A percentile compares a stretch with the other conserved stretches of the same genome.
These are phyloP conservation scores for Flaveria sonorensis DNA, from an alignment of 129 eudicot genomes.

Conservation along the genomic window DNA sequence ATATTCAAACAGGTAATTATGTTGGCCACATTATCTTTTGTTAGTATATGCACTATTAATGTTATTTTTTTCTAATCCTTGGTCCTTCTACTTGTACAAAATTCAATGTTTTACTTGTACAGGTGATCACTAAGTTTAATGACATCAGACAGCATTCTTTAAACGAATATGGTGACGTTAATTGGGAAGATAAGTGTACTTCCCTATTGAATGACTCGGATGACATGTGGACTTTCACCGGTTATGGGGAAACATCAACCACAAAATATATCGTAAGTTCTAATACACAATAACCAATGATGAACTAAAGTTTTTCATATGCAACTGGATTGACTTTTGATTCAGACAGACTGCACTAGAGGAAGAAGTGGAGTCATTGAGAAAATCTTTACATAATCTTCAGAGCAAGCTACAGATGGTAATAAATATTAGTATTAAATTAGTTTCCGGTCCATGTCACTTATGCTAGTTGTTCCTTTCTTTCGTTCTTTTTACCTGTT, in stretches of 20 bases:
- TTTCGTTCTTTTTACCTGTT: neutral
- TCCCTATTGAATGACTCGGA: conserved; percentile 61
- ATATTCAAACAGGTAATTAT: conserved; percentile 59
- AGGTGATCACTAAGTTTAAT: conserved; percentile 74
- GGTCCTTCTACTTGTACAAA: neutral
- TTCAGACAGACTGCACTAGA: conserved; percentile 82
- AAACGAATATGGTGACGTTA: conserved; percentile 39
- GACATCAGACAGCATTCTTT: conserved; percentile 50
- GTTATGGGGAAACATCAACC: conserved; percentile 63
- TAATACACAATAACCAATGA: neutral
- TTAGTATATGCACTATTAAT: neutral
- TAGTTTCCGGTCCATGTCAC: conserved; percentile 15
- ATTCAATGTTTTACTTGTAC: conserved; percentile 20
- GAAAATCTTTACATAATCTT: conserved; percentile 49
- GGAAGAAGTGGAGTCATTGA: conserved; percentile 66
- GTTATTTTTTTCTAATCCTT: neutral
- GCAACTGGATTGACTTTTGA: conserved; percentile 53
- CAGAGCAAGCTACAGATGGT: conserved; percentile 71
- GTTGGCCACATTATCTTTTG: neutral
- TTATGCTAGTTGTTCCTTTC: neutral
- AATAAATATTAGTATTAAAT: conserved; percentile 8
- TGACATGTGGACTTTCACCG: conserved; percentile 68
- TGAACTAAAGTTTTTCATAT: neutral
- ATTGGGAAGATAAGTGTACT: conserved; percentile 67
- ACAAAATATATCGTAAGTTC: conserved; percentile 67